A percentile compares a stretch with the other conserved stretches of the same genome.
Conservation (phyloP, 345 rosid species). For the Eucalyptus coolabah region DNA sequence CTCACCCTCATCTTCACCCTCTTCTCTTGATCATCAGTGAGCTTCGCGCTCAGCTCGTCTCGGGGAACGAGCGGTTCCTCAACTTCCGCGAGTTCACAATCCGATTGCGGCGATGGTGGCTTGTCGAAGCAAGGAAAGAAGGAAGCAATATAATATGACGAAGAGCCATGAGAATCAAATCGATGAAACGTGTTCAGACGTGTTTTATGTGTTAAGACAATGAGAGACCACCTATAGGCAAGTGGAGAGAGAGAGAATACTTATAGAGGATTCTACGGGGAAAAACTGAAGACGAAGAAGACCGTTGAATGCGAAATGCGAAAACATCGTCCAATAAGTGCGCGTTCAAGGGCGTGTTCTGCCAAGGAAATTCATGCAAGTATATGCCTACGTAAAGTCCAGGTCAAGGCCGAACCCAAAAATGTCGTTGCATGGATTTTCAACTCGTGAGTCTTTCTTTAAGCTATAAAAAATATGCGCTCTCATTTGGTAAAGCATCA, state of each 20-base stretch:
- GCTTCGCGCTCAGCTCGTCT: not conserved
- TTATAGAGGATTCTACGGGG: not conserved
- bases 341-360: not conserved
- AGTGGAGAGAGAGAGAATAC: not conserved
- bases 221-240: not conserved
- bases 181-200: not conserved
- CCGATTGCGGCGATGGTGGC: not conserved
- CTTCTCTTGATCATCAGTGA: not conserved
- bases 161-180: not conserved
- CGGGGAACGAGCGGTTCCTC: not conserved
- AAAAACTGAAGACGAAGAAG: not conserved
- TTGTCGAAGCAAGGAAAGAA: not conserved
- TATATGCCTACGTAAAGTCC: not conserved
- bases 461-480: not conserved
- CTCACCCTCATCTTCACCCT: conserved; percentile 26
- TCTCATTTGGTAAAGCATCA: not conserved
- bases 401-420: not conserved
- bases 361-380: not conserved
- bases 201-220: not conserved
- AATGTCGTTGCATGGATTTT: not conserved
- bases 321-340: not conserved
- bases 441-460: not conserved
- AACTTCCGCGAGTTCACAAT: not conserved
- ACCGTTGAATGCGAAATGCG: not conserved
- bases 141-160: not conserved